phyloP scores from a whole-genome alignment of 352 stramenopile species.

The Aphanomyces cochlioides region DNA sequence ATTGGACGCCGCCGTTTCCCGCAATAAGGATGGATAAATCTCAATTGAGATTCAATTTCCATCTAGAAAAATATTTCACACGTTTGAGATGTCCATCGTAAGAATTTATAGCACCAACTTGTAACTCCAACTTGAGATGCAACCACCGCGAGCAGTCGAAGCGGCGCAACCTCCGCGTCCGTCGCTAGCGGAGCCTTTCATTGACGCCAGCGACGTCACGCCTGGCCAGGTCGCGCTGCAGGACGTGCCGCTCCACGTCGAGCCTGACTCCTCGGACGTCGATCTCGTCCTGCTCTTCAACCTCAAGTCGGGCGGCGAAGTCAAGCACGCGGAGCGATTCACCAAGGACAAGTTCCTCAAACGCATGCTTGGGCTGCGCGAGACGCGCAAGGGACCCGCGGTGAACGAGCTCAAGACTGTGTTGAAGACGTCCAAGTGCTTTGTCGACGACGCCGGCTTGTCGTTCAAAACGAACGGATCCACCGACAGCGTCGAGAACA shows the following conservation, averaged over 20 bases:
- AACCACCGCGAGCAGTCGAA: neutral
- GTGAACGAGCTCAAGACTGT: conserved; percentile 70
- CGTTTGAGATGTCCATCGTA: neutral
- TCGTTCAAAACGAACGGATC: neutral
- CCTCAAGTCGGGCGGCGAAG: conserved; percentile 53
- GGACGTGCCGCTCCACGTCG: neutral
- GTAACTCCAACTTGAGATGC: neutral
- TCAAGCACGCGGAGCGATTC: conserved; percentile 63
- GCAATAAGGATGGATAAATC: no score
- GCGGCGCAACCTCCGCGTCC: neutral
- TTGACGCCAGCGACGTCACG: conserved; percentile 1
- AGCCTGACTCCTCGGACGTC: conserved; percentile 34
- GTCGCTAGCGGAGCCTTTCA: conserved; percentile 5
- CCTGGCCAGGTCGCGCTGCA: neutral
- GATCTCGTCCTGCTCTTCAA: conserved; percentile 83
- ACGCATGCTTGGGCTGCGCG: conserved; percentile 52
- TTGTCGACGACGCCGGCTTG: conserved; percentile 54
- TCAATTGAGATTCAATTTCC: no score
- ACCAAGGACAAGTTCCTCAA: conserved; percentile 58
- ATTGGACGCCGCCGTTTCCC: neutral
- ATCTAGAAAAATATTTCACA: neutral
- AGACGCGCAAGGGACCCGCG: conserved; percentile 37
- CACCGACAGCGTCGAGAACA: neutral
- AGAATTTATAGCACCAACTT: neutral
- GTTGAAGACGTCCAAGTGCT: conserved; percentile 63